Evolutionary conservation across 2,329 filamentous ascomycete species (phyloP).

Genomic region (Sclerotinia subarctica): DNA sequence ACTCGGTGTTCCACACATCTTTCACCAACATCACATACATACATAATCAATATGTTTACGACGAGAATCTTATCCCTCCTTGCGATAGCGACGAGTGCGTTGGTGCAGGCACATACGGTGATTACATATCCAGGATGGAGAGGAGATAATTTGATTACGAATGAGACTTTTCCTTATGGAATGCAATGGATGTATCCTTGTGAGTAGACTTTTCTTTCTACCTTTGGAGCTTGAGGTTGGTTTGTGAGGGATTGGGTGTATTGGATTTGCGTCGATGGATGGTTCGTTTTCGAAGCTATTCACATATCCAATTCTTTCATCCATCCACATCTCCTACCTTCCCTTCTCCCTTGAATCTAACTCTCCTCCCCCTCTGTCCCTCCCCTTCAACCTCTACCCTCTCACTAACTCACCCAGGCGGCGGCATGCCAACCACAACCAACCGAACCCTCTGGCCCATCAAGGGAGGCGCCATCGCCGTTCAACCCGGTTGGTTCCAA

Average conservation of each 20-base stretch:
- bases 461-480: conserved; percentile 77
- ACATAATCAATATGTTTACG: conserved; percentile 7
- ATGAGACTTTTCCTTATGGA: conserved; percentile 40
- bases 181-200: conserved; percentile 43
- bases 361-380: neutral
- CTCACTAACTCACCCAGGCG: conserved; percentile 54
- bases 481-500: conserved; percentile 95
- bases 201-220: conserved; percentile 31
- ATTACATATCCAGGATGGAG: conserved; percentile 43
- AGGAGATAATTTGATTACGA: conserved; percentile 42
- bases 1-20: neutral
- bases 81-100: conserved; percentile 5
- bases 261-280: neutral
- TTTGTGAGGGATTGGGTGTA: neutral
- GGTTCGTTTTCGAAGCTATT: neutral
- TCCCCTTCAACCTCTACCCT: neutral
- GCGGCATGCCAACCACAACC: conserved; percentile 69
- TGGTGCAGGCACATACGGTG: conserved; percentile 43
- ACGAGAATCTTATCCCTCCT: conserved; percentile 3
- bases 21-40: neutral
- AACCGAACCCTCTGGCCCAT: conserved; percentile 94
- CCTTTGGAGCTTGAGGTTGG: no score
- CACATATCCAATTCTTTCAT: neutral
- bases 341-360: neutral
- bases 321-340: neutral